Conservation (phyloP, 257 asterid species). For the Penstemon newberryi region DNA sequence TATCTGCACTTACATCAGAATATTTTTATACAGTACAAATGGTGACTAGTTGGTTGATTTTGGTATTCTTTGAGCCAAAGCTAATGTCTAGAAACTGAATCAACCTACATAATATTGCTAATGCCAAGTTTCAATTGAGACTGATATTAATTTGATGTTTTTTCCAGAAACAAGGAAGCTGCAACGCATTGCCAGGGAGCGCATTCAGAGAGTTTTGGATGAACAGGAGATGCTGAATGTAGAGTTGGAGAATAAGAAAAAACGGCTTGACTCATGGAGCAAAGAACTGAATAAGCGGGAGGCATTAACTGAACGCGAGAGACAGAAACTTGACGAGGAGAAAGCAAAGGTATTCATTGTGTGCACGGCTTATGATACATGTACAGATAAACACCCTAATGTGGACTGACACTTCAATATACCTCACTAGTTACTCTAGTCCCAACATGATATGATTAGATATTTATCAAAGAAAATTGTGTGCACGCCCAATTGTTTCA, state of each 20-base stretch:
- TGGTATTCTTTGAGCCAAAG: conserved; percentile 21
- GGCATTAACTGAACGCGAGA: conserved; percentile 72
- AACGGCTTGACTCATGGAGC: conserved; percentile 69
- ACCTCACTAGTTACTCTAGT: neutral
- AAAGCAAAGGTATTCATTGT: conserved; percentile 56
- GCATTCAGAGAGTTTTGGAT: conserved; percentile 56
- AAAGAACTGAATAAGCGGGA: conserved; percentile 82
- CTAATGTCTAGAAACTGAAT: neutral
- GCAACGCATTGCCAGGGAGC: conserved; percentile 75
- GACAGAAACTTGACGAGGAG: conserved; percentile 83
- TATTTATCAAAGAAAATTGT: conserved; percentile 11
- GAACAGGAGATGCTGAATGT: conserved; percentile 69
- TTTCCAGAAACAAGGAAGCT: conserved; percentile 71
- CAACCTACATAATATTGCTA: conserved; percentile 13
- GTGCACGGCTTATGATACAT: neutral
- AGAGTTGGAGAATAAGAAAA: conserved; percentile 68
- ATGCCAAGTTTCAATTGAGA: conserved; percentile 19
- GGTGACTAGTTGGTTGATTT: conserved; percentile 18
- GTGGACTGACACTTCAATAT: conserved; percentile 1
- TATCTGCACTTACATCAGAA: neutral
- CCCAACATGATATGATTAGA: neutral
- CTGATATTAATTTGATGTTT: conserved; percentile 5
- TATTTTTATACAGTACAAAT: neutral
- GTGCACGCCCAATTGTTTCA: neutral
- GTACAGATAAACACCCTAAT: conserved; percentile 1